Conservation (phyloP, 441 rosid genomes). For the Euphorbia schlechtendalii region DNA sequence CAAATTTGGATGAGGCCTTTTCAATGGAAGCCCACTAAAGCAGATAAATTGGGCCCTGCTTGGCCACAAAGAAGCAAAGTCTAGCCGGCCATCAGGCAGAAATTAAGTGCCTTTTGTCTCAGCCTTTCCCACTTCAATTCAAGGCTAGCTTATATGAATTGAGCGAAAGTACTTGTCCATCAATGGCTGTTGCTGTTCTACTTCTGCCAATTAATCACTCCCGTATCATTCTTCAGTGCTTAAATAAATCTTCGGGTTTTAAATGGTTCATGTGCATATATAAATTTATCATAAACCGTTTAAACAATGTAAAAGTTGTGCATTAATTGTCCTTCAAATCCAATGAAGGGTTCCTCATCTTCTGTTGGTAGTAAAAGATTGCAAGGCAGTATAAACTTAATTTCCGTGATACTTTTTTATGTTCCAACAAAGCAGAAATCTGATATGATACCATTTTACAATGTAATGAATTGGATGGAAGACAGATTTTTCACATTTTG, state of each 20-base stretch:
- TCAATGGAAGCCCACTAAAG: too few species aligned
- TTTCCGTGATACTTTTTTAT: background rate
- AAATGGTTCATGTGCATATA: background rate
- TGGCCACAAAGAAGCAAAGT: too few species aligned
- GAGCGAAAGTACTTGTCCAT: too few species aligned
- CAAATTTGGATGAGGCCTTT: too few species aligned
- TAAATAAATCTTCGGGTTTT: constrained; percentile 28
- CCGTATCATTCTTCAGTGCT: constrained; percentile 27
- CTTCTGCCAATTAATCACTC: constrained; percentile 25
- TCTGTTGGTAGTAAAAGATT: constrained; percentile 20
- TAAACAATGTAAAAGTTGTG: too few species aligned
- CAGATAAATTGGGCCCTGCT: too few species aligned
- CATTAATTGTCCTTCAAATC: constrained; percentile 2
- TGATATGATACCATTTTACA: background rate
- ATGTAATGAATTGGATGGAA: constrained; percentile 4
- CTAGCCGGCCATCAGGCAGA: too few species aligned
- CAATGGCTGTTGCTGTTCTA: constrained; percentile 20
- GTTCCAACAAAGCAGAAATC: background rate
- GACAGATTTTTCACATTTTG: background rate
- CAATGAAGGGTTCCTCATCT: constrained; percentile 49
- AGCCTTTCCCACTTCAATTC: too few species aligned
- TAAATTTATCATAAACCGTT: too few species aligned
- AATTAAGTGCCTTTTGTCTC: too few species aligned
- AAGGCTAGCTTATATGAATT: too few species aligned
- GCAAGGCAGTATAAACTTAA: background rate